Percentiles rank a stretch among this genome's conserved stretches.
Conservation (phyloP, 1,139 yeast genomes). For the Blastobotrys serpentis region DNA sequence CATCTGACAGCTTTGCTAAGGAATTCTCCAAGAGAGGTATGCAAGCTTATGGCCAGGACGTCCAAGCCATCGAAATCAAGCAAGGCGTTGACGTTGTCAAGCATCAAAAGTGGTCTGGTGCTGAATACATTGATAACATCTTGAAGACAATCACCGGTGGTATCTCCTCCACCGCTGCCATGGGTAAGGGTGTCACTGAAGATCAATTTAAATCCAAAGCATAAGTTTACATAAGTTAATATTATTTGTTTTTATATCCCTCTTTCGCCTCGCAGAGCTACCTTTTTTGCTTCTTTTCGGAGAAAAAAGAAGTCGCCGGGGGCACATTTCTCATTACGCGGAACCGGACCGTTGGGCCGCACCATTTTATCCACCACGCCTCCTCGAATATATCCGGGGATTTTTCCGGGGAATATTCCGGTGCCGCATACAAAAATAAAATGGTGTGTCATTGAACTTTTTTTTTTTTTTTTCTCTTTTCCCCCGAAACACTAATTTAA, state of each 20-base stretch:
- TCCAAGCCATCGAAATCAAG: slow-evolving; percentile 87
- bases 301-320: no score
- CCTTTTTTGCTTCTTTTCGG: not conserved
- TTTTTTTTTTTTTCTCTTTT: not conserved
- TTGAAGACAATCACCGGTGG: slow-evolving; percentile 94
- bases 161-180: slow-evolving; percentile 92
- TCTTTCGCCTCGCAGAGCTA: no score
- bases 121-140: slow-evolving; percentile 90
- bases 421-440: not conserved
- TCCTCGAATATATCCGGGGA: not conserved
- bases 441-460: not conserved
- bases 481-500: not conserved
- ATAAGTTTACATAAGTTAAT: not conserved
- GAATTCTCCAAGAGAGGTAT: slow-evolving; percentile 80
- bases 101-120: slow-evolving; percentile 99
- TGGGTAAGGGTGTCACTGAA: slow-evolving; percentile 99
- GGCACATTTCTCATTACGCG: not conserved
- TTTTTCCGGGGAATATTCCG: slow-evolving; percentile 2
- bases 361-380: not conserved
- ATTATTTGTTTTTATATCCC: not conserved
- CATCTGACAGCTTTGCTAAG: slow-evolving; percentile 80
- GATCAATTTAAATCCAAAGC: slow-evolving; percentile 70
- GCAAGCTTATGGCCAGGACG: slow-evolving; percentile 89
- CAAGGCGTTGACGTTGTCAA: slow-evolving; percentile 91
- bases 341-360: slow-evolving; percentile 1